Evolutionary conservation across 768 basidiomycete genomes (phyloP), one percentile per base, ranked within the genome.

Genomic region (Dioszegia crocea): DNA sequence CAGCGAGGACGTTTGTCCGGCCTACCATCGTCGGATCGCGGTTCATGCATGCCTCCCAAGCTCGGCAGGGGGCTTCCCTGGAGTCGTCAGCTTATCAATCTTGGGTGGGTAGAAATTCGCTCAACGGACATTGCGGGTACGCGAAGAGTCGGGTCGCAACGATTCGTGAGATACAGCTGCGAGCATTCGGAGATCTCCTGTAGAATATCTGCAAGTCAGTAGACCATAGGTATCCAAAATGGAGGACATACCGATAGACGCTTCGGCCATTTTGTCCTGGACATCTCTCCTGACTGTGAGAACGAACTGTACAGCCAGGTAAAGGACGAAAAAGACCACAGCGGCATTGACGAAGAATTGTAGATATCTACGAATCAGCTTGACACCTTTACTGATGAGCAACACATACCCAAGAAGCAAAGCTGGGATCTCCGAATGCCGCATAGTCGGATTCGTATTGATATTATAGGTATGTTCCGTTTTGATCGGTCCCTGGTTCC

Each of bases 21-120:
- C 91, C 91, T 40, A 93, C 84, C 39, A 87, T 85, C 19, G 86
- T 85, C 55, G 93, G 91, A 80, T 97, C 93, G 59, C 89, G 86
- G 78, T 88, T 86, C 93, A 96, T 94, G 74, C 92, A 97, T 4
- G 84, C 83, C 71, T 94, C 89, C 94, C 94, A 98, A 60, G 83
- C 83, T 46, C 83, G 83, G 76, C 94, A 99, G 75, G 88, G 86
- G 40, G 84, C 83, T 45, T 84, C 82, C 77, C 77, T 78, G 33
- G 14, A 53, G n/a, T 19, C 3, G 30, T 45, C 17, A 40, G 30
- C n/a, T 5, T 10, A 21, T 21, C 39, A 29, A 1, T 16, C n/a
- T 36, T 36, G 29, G 19, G 24, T 52, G 23, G 1, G 8, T 21
- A 4, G n/a, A 56, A 24, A 10, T 30, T 17, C 24, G 8, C 27